A percentile compares a stretch with the other conserved stretches of the same genome.
Conservation (phyloP, 495 filamentous ascomycete species). For the Penicillium odoratum region DNA sequence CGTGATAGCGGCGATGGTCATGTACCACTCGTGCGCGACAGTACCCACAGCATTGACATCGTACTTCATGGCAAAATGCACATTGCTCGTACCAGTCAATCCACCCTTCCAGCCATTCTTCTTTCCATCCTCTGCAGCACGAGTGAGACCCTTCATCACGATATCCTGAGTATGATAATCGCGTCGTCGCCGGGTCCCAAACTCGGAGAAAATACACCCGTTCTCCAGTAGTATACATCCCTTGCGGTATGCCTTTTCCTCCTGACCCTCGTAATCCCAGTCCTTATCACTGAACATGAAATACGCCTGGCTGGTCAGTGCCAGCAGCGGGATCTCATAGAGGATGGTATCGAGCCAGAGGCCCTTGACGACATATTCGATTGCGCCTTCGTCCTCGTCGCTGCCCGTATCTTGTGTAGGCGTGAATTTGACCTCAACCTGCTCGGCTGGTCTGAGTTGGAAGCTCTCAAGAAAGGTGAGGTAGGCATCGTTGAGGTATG, state of each 20-base stretch:
- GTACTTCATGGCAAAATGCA: conserved; percentile 94
- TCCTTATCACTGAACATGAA: conserved; percentile 92
- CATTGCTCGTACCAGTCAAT: conserved; percentile 89
- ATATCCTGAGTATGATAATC: conserved; percentile 95
- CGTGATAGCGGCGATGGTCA: conserved; percentile 92
- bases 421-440: conserved; percentile 70
- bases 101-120: conserved; percentile 63
- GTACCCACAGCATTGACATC: conserved; percentile 81
- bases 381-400: conserved; percentile 68
- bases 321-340: conserved; percentile 93
- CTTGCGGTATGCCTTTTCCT: conserved; percentile 78
- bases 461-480: conserved; percentile 79
- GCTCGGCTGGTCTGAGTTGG: conserved; percentile 73
- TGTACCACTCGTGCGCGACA: conserved; percentile 99
- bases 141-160: conserved; percentile 78
- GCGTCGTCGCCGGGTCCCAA: conserved; percentile 81
- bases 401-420: conserved; percentile 63
- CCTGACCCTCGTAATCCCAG: conserved; percentile 82
- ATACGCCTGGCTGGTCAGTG: conserved; percentile 91
- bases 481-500: conserved; percentile 76
- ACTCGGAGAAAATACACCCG: conserved; percentile 91
- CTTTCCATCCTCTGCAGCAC: conserved; percentile 67
- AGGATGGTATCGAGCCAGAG: conserved; percentile 94
- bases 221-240: conserved; percentile 71
- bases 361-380: conserved; percentile 73